Evolutionary conservation across 768 basidiomycete genomes (phyloP).

Genomic region (Cubamyces sp.): DNA sequence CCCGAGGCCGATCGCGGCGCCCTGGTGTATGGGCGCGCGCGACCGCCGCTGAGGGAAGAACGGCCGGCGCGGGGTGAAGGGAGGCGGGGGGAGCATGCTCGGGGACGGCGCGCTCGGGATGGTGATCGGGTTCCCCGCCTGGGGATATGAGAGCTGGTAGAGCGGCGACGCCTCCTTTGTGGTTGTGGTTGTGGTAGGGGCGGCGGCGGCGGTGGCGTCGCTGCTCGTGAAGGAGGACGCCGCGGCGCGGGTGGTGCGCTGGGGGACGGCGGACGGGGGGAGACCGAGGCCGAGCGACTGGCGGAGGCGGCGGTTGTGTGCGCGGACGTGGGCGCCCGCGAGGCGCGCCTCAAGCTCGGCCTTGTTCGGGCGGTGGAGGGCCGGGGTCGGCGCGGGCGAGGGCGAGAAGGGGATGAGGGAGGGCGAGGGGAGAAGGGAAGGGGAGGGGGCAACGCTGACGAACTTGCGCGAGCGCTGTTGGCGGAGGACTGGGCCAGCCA

Average conservation of each 20-base stretch:
- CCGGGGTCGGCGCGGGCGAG: neutral
- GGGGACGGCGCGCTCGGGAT: slow-evolving; percentile 15
- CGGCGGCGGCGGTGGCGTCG: neutral
- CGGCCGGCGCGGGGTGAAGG: slow-evolving; percentile 5
- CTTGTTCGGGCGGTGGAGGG: slow-evolving; percentile 23
- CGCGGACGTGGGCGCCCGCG: slow-evolving; percentile 18
- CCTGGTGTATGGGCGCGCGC: neutral
- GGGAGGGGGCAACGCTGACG: slow-evolving; percentile 12
- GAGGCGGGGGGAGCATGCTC: slow-evolving; percentile 20
- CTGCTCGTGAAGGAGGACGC: slow-evolving; percentile 4
- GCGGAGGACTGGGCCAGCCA: slow-evolving; percentile 18
- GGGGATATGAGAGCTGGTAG: slow-evolving; percentile 3
- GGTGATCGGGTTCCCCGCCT: neutral
- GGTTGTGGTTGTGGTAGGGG: neutral
- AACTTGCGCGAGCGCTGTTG: slow-evolving; percentile 1
- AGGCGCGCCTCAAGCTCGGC: slow-evolving; percentile 23
- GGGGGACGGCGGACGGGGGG: neutral
- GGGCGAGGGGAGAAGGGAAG: slow-evolving; percentile 12
- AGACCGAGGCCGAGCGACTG: slow-evolving; percentile 4
- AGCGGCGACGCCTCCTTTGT: neutral
- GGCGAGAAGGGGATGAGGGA: neutral
- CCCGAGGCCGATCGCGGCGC: slow-evolving; percentile 4
- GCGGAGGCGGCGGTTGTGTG: slow-evolving; percentile 8
- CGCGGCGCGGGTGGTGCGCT: slow-evolving; percentile 7
- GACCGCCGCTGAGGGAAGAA: slow-evolving; percentile 13